Percentiles rank a stretch among this genome's conserved stretches.
These are phyloP conservation scores for Daldinia sp. DNA, from an alignment of 2,329 filamentous ascomycete genomes.

Conservation along the genomic window DNA sequence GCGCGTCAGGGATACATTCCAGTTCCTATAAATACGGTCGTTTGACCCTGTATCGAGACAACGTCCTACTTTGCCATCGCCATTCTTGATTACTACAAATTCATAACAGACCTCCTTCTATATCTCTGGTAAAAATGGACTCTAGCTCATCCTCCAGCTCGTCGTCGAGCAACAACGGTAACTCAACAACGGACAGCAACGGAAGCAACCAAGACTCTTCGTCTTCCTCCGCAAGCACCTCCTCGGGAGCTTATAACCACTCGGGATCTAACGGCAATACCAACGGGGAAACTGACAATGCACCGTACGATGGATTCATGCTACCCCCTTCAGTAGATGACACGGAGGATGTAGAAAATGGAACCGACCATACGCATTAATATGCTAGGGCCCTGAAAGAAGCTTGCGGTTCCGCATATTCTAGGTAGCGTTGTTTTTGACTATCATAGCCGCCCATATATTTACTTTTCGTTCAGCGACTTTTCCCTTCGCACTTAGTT, in stretches of 20 bases:
- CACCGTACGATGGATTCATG: slow-evolving; percentile 21
- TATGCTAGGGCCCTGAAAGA: neutral
- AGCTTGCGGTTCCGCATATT: neutral
- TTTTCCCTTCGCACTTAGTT: no score
- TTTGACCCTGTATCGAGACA: neutral
- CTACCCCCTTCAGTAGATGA: slow-evolving; percentile 23
- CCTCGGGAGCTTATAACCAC: neutral
- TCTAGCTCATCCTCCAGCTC: neutral
- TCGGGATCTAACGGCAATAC: neutral
- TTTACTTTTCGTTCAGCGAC: neutral
- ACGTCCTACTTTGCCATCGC: neutral
- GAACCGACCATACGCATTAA: neutral
- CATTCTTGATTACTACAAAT: neutral
- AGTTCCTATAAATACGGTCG: neutral
- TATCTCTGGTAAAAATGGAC: neutral
- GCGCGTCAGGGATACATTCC: neutral
- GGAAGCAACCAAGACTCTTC: neutral
- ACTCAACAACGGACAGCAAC: neutral
- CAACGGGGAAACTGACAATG: neutral
- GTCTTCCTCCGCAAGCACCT: no score
- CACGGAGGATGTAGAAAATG: slow-evolving; percentile 8
- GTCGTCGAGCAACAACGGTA: neutral
- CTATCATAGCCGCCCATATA: neutral
- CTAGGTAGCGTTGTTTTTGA: neutral
- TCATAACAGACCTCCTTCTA: neutral